These are phyloP conservation scores for Cicer judaicum DNA, from an alignment of 306 rosid species.

Conservation along the genomic window DNA sequence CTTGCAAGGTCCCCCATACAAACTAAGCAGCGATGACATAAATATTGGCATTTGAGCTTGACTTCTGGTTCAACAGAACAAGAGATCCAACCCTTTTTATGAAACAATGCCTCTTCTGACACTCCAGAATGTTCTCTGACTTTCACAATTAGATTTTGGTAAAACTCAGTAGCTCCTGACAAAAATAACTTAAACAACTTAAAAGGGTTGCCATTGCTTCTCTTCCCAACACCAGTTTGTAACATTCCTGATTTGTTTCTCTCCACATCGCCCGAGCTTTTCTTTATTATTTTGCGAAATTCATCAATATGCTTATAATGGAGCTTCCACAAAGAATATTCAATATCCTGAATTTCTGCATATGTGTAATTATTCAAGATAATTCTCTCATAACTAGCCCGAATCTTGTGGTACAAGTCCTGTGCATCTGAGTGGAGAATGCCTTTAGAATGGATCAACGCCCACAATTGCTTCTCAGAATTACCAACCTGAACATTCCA, in stretches of 20 bases:
- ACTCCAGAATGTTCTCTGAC: conserved; percentile 62
- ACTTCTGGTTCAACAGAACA: conserved; percentile 56
- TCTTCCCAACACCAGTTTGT: conserved; percentile 44
- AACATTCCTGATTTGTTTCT: conserved; percentile 42
- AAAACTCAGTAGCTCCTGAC: conserved; percentile 77
- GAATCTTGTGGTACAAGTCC: conserved; percentile 68
- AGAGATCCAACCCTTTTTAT: conserved; percentile 46
- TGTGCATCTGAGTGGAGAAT: conserved; percentile 65
- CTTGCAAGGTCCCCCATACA: conserved; percentile 96
- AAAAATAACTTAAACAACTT: conserved; percentile 71
- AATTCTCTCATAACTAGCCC: conserved; percentile 69
- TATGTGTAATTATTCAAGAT: conserved; percentile 53
- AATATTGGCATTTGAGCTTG: conserved; percentile 66
- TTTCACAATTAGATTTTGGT: conserved; percentile 69
- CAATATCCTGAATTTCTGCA: conserved; percentile 84
- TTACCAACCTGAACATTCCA: conserved; percentile 61
- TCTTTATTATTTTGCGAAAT: conserved; percentile 81
- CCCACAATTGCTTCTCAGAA: conserved; percentile 72
- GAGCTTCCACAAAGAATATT: conserved; percentile 93
- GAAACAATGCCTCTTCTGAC: conserved; percentile 61
- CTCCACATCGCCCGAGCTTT: conserved; percentile 55
- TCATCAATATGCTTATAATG: conserved; percentile 95
- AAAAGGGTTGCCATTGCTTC: conserved; percentile 45
- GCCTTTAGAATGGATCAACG: conserved; percentile 75
- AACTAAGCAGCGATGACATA: conserved; percentile 91